Evolutionary conservation across 179 eudicot genomes (phyloP), one percentile per base, ranked within the genome.

Genomic region (Beta lomatogona): DNA sequence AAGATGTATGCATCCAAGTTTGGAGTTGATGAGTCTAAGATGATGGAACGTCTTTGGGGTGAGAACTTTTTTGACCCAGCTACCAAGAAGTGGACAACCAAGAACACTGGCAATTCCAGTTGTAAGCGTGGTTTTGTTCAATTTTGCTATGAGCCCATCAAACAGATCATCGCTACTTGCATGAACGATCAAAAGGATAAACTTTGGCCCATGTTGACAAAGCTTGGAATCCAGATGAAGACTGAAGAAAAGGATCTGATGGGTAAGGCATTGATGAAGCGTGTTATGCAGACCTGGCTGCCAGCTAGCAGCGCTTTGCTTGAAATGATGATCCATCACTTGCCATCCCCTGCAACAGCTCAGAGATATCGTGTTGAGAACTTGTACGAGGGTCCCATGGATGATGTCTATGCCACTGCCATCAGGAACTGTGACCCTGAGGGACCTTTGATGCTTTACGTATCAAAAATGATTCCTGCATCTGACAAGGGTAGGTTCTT

Each of bases 1-100:
- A 73, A 80, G 82, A 80, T 80, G 82, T 80, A 80, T 73, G 82
- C 82, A 53, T 80, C 78, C 41, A 80, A 73, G 78, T 80, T 80
- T 41, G 71, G 71, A 11, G 82, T 80, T 36, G 78, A 80, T 12
- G 72, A 80, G 73, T 3, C 74, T n/a, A 81, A 81, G 83, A 81
- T 81, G 83, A 81, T 81, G 83, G 83, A 81, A 28, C 83, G 79
- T 74, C 79, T 81, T 16, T 81, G 83, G 83, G 83, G 83, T 75
- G 83, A 81, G 79, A 81, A 74, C 74, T 81, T 52, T 60, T 81
- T 81, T 75, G 83, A 81, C 48, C 79, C 83, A 21, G 83, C 83
- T 10, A 81, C 83, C 16, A 81, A 25, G 79, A 81, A 81, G 66
- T 81, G 83, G 83, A 81, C 83, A 9, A n/a, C 79, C 58, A 81